Conservation (phyloP, 257 asterid genomes). For the Coffea canephora region DNA sequence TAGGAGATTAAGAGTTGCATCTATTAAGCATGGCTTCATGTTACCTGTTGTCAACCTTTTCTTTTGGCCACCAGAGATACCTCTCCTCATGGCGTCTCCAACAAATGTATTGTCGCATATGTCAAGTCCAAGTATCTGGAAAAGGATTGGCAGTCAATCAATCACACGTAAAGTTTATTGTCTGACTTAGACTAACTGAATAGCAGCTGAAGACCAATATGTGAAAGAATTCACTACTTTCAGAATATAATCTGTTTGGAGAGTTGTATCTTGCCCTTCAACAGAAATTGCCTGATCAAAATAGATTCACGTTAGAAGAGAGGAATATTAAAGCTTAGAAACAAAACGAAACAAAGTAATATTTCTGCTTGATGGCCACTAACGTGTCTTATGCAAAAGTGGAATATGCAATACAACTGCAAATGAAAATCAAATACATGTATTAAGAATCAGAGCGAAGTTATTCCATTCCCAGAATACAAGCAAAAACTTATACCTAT, state of each 20-base stretch:
- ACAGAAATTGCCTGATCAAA: constrained; percentile 18
- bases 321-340: not conserved
- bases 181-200: not conserved
- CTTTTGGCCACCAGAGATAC: not conserved
- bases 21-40: not conserved
- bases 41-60: not conserved
- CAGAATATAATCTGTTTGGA: constrained; percentile 26
- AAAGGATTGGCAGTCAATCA: not conserved
- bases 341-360: not conserved
- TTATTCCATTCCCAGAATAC: not conserved
- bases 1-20: not conserved
- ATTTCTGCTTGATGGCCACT: not conserved
- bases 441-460: not conserved
- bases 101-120: not conserved
- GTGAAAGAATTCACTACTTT: constrained; percentile 4
- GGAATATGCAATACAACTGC: not conserved
- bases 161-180: not conserved
- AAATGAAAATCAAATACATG: not conserved
- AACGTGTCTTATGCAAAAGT: not conserved
- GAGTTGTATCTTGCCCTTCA: constrained; percentile 13
- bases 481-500: not conserved
- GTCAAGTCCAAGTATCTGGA: not conserved
- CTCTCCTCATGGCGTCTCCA: not conserved
- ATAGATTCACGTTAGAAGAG: not conserved
- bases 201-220: too few species aligned